Base-by-base conservation (phyloP, 2,329 filamentous ascomycete species). In the Arthrobotrys pseudoclavata region DNA sequence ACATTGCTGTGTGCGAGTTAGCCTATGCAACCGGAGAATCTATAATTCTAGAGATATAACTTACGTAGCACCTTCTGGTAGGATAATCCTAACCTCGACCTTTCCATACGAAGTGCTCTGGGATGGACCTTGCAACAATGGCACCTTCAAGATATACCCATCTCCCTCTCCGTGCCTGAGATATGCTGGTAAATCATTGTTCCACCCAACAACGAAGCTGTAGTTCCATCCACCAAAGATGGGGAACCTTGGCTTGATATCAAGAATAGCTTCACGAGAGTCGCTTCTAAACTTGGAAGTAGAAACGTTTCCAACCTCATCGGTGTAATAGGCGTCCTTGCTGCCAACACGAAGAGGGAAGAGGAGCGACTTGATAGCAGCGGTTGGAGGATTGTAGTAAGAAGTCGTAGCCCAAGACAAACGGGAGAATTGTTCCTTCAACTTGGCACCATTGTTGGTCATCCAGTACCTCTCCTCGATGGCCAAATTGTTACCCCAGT, bases 181-280 rank as follows among this genome's bases (percentile, higher is more conserved):
- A 83, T 92, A 96, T 71, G 88, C 89, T 82, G 89, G 89, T 29
- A 96, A 87, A 80, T 97, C 90, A 64, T 92, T 91, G 85, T 98
- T 96, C 96, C 96, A 99, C 80, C 96, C 96, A 71, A 98, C 90
- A 75, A 92, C 93, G 86, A 98, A 99, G 80, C 92, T 96, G 85
- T 97, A 98, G 85, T 97, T 97, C 96, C 96, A 99, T 77, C 93
- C 94, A 76, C 96, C 96, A 82, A 97, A 99, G 24, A 99, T 84
- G n/a, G 96, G 96, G 84, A 97, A 99, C 64, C 96, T 90, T 20
- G 96, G 96, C 87, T 94, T 96, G 79, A 97, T 87, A 84, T 97
- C 94, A 29, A 99, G 88, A 48, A 91, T 86, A n/a, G 92, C 91
- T 84, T 95, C 92, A 22, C 91, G 90, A 83, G 88, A 89, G 83